Evolutionary conservation across 352 stramenopile genomes (phyloP), one percentile per base, ranked within the genome.

Genomic region (Hyaloperonospora arabidopsidis): DNA sequence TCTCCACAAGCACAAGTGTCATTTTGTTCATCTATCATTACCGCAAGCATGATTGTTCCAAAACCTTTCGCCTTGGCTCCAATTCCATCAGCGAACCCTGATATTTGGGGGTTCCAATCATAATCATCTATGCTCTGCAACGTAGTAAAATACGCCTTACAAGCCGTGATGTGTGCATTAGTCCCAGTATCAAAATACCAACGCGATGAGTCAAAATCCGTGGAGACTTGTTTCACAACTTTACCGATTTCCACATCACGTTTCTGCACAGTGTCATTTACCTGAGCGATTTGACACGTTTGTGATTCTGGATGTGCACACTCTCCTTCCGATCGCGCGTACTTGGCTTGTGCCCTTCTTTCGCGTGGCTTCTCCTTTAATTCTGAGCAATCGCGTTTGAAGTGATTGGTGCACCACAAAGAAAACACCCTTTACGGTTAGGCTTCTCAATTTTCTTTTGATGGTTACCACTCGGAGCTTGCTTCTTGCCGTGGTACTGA

Each of bases 1-100:
- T 21, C 14, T 55, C 38, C 39, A 55, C 21, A n/a, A 55, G 19
- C 1, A 40, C 21, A 40, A 40, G 28, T 5, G 18, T 5, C 49
- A 53, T 56, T 15, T 4, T 53, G 12, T 35, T 53, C 22, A 45
- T 53, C 45, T 29, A 52, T 35, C 34, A 45, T 48, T 7, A 17
- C 13, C 39, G 39, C 13, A 5, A 45, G 18, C 14, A 45, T 21
- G 2, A 45, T 25, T 25, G 39, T 25, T 25, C 39, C 39, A 23
- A 45, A 45, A 43, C n/a, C 39, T 45, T 45, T 13, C 7, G 40
- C 40, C 7, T 46, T 29, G 4, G 40, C 40, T 10, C 17, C 7
- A 29, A 46, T 28, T n/a, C 40, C 40, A 28, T 46, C 15, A n/a
- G 40, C 40, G 19, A 46, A 46, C 5, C 18, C 40, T 15, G 18